Evolutionary conservation across 106 monocot genomes (phyloP), one percentile per base, ranked within the genome.

Genomic region (Dendrobium chrysotoxum): DNA sequence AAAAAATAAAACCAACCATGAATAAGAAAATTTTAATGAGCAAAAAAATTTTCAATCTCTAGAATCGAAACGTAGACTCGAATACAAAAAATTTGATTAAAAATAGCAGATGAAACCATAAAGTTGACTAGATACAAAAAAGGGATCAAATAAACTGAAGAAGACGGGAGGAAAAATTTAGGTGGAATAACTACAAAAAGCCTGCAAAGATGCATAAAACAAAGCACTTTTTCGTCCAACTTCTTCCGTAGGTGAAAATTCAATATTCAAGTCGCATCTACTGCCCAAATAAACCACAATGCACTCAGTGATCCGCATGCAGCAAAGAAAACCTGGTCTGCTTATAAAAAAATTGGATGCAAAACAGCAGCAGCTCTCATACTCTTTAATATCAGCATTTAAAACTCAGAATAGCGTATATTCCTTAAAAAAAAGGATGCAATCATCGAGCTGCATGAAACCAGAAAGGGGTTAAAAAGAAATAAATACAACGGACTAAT

Each of bases 321-420:
- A 18, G 57, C 12, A 57, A 57, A 57, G 18, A 61, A 61, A 61
- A 61, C 0, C 8, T n/a, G 23, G 61, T 25, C 4, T 4, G n/a
- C 50, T 61, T 61, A n/a, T n/a, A 61, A 61, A 61, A 61, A 3
- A 23, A 61, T 23, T 61, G 20, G 61, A 23, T 20, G 61, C 61
- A 61, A 61, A n/a, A 61, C n/a, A n/a, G 61, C 61, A 75, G 61
- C 53, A 80, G 86, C 80, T 83, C 86, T 80, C 86, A 86, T 82
- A 83, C 46, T 80, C 18, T 45, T 25, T 40, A 40, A 64, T 42
- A 15, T 35, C 86, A 78, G 13, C 76, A 45, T 28, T 39, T 3
- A 31, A 53, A 45, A 42, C 23, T 84, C 83, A 78, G 83, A 73
- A 87, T 87, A 84, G 87, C 87, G 84, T 87, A 87, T 87, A 84